Evolutionary conservation across 2,329 filamentous ascomycete genomes (phyloP), one percentile per base, ranked within the genome.

Genomic region (Pseudocercospora cruenta): DNA sequence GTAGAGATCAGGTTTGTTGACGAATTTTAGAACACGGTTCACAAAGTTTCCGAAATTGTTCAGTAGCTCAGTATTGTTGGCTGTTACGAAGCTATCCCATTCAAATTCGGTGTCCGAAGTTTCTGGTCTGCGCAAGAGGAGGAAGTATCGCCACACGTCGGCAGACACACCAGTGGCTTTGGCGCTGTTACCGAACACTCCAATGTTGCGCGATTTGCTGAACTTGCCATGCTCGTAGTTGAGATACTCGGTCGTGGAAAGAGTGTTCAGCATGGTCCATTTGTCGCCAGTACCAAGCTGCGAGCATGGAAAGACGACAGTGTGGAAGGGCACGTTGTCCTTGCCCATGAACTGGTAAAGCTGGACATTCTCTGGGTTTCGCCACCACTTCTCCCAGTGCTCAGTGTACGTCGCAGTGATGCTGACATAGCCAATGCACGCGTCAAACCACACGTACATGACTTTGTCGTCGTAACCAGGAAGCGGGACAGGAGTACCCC

Each of bases 261-360:
- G 86, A 75, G 93, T 91, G 80, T 96, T 89, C 36, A 96, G 86
- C 87, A 90, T 92, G 58, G 93, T 97, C 94, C 94, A 97, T 69
- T 90, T 89, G 72, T 96, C 90, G 53, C 86, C 84, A 0, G 93
- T 94, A 64, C 94, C 94, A 10, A 97, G 84, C 78, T 97, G 91
- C 49, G 90, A 93, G 31, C 87, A 91, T 1, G 94, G 94, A 84
- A 96, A 97, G 76, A 96, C 93, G 74, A 97, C 91, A 53, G 91
- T 91, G 82, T 97, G 93, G 84, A 94, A 95, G 6, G 88, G 88
- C 16, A 92, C 91, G 71, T 94, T 94, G 78, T 94, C 91, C 79
- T 97, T 97, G 81, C 94, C 94, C 88, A 97, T 92, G 84, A 97
- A 96, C 81, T 97, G 94, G 79, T 95, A 97, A 12, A 97, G 86